Conservation (phyloP, 805 yeast genomes). For the Brettanomyces custersianus region DNA sequence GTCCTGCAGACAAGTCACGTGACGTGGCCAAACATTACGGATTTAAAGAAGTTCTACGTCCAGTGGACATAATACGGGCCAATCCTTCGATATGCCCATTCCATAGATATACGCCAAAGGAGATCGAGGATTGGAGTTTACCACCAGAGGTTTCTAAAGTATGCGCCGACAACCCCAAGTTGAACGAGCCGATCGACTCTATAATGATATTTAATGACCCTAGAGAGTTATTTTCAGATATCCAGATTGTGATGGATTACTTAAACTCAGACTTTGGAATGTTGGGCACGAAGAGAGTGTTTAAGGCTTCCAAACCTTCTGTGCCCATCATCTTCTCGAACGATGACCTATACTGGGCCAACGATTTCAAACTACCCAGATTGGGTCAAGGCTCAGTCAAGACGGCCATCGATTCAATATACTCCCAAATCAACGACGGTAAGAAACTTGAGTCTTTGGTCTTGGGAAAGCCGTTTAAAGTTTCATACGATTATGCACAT, state of each 20-base stretch:
- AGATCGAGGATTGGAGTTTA: slow-evolving; percentile 34
- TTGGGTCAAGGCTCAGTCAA: slow-evolving; percentile 91
- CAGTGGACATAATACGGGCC: slow-evolving; percentile 59
- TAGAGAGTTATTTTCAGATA: slow-evolving; percentile 77
- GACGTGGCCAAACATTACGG: slow-evolving; percentile 72
- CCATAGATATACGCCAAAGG: slow-evolving; percentile 40
- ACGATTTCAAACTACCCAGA: slow-evolving; percentile 66
- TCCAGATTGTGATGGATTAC: slow-evolving; percentile 68
- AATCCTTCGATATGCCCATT: slow-evolving; percentile 62
- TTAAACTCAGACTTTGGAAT: slow-evolving; percentile 54
- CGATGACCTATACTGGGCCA: slow-evolving; percentile 83
- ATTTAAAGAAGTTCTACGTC: slow-evolving; percentile 62
- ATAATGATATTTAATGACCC: slow-evolving; percentile 83
- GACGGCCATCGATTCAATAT: slow-evolving; percentile 50
- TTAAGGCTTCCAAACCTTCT: slow-evolving; percentile 32
- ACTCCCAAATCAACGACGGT: slow-evolving; percentile 31
- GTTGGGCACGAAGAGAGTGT: slow-evolving; percentile 49
- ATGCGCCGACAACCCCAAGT: slow-evolving; percentile 15
- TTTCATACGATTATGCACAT: slow-evolving; percentile 80
- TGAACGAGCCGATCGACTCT: slow-evolving; percentile 50
- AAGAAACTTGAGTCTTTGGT: slow-evolving; percentile 41
- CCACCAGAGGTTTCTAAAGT: slow-evolving; percentile 22
- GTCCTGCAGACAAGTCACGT: slow-evolving; percentile 64
- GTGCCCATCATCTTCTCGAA: slow-evolving; percentile 75
- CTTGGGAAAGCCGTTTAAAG: slow-evolving; percentile 73